A percentile compares a stretch with the other conserved stretches of the same genome.
Evolutionary conservation across 1,284 basidiomycete species (phyloP).

Genomic region (Meripilus lineatus): DNA sequence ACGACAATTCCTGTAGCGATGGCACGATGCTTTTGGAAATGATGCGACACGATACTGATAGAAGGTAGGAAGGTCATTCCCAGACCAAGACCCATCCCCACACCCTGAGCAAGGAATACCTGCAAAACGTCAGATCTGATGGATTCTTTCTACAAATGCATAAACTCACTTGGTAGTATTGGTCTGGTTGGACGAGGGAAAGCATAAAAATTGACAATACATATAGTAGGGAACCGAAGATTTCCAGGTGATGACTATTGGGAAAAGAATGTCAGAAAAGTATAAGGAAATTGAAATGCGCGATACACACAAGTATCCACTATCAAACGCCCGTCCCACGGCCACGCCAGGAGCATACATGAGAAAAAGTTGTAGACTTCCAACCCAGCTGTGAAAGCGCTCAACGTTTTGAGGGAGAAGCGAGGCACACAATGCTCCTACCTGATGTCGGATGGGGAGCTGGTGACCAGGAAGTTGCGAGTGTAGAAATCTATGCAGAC

Average conservation of each 20-base stretch:
- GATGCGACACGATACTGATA: slow-evolving; percentile 42
- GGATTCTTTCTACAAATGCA: neutral
- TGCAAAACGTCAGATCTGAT: slow-evolving; percentile 16
- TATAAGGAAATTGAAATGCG: neutral
- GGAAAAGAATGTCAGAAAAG: neutral
- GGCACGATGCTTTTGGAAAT: slow-evolving; percentile 41
- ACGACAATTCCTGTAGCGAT: slow-evolving; percentile 48
- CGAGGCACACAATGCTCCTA: slow-evolving; percentile 18
- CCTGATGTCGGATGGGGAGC: slow-evolving; percentile 44
- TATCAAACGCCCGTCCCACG: slow-evolving; percentile 30
- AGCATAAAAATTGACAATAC: slow-evolving; percentile 32
- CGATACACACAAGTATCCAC: slow-evolving; percentile 32
- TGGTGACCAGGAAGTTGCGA: slow-evolving; percentile 35
- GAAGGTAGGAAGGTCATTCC: slow-evolving; percentile 49
- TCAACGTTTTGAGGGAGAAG: no score
- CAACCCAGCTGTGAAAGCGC: slow-evolving; percentile 31
- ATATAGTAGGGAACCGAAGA: slow-evolving; percentile 26
- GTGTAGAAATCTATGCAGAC: slow-evolving; percentile 40
- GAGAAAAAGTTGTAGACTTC: slow-evolving; percentile 30
- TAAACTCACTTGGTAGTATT: slow-evolving; percentile 28
- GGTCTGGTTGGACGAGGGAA: slow-evolving; percentile 23
- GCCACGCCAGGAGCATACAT: slow-evolving; percentile 27
- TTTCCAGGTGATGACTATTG: slow-evolving; percentile 20
- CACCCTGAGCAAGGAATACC: slow-evolving; percentile 47
- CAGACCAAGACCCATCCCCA: slow-evolving; percentile 48